Percentiles rank a stretch among this genome's conserved stretches.
These are phyloP conservation scores for Zostera marina DNA, from an alignment of 116 monocot species.

Conservation along the genomic window DNA sequence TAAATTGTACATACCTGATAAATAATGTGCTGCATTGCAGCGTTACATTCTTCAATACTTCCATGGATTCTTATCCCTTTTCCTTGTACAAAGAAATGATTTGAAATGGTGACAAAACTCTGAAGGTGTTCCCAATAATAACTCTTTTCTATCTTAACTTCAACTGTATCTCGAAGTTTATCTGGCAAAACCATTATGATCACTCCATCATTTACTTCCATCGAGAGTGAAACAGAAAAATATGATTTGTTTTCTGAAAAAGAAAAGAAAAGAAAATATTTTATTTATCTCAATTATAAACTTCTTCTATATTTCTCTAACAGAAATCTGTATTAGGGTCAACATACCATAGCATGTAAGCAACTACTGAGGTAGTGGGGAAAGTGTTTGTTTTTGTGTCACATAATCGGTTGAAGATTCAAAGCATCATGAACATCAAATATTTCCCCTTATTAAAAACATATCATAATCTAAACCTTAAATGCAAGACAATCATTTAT, in stretches of 20 bases:
- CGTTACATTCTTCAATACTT: conserved; percentile 54
- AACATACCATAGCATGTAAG: neutral
- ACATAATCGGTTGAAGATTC: no score
- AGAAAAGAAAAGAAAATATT: neutral
- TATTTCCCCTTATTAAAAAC: no score
- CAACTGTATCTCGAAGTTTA: conserved; percentile 38
- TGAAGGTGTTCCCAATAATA: conserved; percentile 78
- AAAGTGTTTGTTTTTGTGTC: no score
- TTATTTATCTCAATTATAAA: no score
- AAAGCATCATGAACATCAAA: no score
- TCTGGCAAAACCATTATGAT: conserved; percentile 40
- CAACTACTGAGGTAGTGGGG: no score
- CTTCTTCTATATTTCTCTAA: no score
- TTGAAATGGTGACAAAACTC: conserved; percentile 71
- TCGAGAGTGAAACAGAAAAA: conserved; percentile 37
- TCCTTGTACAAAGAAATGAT: conserved; percentile 52
- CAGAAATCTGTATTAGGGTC: neutral
- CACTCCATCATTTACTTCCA: conserved; percentile 66
- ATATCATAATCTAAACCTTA: no score
- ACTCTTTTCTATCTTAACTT: conserved; percentile 38
- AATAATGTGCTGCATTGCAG: conserved; percentile 46
- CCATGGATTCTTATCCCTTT: conserved; percentile 69
- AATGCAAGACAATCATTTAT: no score
- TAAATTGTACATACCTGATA: conserved; percentile 31
- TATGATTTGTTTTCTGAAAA: conserved; percentile 58